Percentiles rank a stretch among this genome's conserved stretches.
phyloP scores from a whole-genome alignment of 2,329 filamentous ascomycete species.

The Diaporthe amygdali region DNA sequence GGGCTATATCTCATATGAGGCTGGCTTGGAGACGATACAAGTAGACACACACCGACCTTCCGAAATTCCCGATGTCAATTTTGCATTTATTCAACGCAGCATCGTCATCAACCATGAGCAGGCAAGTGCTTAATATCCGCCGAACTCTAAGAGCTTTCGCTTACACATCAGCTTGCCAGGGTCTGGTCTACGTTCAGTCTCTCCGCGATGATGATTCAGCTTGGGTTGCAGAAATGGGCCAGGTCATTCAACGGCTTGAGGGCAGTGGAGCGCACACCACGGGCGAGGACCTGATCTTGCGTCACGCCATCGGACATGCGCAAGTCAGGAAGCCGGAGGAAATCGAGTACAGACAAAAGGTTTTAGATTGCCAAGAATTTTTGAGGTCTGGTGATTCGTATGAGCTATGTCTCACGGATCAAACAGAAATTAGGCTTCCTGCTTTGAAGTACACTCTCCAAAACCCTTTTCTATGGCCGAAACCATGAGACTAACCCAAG shows the following conservation, averaged over 20 bases:
- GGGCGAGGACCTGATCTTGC: background rate
- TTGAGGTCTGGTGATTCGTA: background rate
- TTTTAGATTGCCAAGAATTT: background rate
- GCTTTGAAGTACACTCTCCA: background rate
- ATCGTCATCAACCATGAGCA: background rate
- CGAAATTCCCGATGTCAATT: background rate
- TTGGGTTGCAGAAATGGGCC: background rate
- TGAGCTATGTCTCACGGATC: background rate
- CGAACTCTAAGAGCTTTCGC: background rate
- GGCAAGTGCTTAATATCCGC: background rate
- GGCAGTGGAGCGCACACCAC: background rate
- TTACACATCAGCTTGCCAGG: background rate
- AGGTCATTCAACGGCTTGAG: background rate
- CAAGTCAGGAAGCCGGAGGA: background rate
- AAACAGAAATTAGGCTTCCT: background rate
- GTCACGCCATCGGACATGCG: background rate
- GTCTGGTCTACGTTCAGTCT: background rate
- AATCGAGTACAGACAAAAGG: background rate
- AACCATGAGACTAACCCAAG: background rate
- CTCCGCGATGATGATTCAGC: background rate
- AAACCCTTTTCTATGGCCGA: background rate
- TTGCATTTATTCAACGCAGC: background rate
- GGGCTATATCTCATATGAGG: background rate
- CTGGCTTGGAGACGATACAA: background rate
- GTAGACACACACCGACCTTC: background rate